A percentile compares a stretch with the other conserved stretches of the same genome.
These are phyloP conservation scores for Cladophialophora yegresii DNA, from an alignment of 2,329 filamentous ascomycete genomes.

Conservation along the genomic window DNA sequence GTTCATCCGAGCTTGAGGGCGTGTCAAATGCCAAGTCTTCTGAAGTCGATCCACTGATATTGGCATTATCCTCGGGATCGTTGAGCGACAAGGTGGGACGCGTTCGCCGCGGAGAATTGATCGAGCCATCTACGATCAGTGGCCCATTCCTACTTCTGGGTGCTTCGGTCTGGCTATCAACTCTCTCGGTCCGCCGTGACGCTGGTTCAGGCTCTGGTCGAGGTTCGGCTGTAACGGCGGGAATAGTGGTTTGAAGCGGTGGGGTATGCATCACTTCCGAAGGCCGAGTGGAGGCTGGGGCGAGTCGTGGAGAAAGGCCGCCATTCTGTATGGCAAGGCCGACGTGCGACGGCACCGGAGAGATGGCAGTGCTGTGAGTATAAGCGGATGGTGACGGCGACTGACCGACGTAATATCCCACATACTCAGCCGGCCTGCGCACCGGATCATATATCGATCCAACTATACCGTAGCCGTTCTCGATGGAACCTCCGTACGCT, in stretches of 20 bases:
- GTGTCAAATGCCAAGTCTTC: constrained; percentile 41
- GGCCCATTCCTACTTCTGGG: constrained; percentile 43
- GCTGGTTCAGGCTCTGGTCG: constrained; percentile 7
- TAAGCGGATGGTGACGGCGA: constrained; percentile 48
- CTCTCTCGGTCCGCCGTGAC: constrained; percentile 5
- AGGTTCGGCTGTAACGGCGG: constrained; percentile 2
- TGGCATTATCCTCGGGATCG: constrained; percentile 42
- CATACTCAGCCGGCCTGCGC: constrained; percentile 48
- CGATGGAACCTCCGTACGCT: constrained; percentile 15
- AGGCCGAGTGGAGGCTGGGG: constrained; percentile 20
- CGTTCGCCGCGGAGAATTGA: constrained; percentile 33
- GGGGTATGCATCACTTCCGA: constrained; percentile 20
- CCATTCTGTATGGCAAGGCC: constrained; percentile 46
- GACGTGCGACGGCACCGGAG: constrained; percentile 44
- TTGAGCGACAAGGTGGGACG: constrained; percentile 43
- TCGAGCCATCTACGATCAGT: constrained; percentile 52
- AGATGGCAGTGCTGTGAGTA: constrained; percentile 44
- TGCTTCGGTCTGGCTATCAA: constrained; percentile 8
- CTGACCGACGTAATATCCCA: constrained; percentile 51
- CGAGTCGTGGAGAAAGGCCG: constrained; percentile 41
- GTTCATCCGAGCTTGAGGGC: constrained; percentile 39
- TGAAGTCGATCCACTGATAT: constrained; percentile 46
- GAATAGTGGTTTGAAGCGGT: constrained; percentile 11
- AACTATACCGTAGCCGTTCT: constrained; percentile 20
- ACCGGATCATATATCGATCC: constrained; percentile 37